Evolutionary conservation across 139 green algal species (phyloP).

Genomic region (Tetraselmis chui): DNA sequence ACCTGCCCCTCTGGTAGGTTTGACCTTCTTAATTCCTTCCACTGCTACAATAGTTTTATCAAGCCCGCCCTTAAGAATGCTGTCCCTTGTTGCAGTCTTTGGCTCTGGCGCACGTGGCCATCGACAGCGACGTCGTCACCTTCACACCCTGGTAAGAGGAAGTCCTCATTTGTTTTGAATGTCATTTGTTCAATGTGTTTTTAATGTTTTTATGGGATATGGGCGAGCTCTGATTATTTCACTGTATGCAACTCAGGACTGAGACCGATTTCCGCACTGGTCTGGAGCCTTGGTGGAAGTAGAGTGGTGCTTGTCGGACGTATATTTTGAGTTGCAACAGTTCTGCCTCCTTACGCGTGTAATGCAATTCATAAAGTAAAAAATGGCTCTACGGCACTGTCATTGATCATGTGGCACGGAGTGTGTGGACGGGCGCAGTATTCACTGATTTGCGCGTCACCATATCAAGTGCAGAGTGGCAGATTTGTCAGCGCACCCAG

Average conservation of each 20-base stretch:
- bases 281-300: slow-evolving; percentile 83
- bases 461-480: too few species aligned
- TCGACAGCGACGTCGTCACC: slow-evolving; percentile 68
- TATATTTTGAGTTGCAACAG: too few species aligned
- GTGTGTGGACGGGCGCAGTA: too few species aligned
- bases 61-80: not conserved
- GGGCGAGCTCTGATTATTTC: not conserved
- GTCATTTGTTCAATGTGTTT: not conserved
- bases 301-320: too few species aligned
- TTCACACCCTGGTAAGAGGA: slow-evolving; percentile 74
- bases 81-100: slow-evolving; percentile 61
- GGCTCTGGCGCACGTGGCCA: slow-evolving; percentile 81
- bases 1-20: slow-evolving; percentile 75
- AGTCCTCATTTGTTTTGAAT: not conserved
- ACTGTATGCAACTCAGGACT: slow-evolving; percentile 43
- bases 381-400: too few species aligned
- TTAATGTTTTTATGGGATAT: not conserved
- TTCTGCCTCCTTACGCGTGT: too few species aligned
- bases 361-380: too few species aligned
- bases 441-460: too few species aligned
- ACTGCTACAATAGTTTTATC: not conserved
- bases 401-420: too few species aligned
- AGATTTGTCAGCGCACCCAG: too few species aligned
- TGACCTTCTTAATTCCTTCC: not conserved
- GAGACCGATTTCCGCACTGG: slow-evolving; percentile 97